These are phyloP conservation scores for Prunus yedoensis DNA, from an alignment of 331 rosid species.

Conservation along the genomic window DNA sequence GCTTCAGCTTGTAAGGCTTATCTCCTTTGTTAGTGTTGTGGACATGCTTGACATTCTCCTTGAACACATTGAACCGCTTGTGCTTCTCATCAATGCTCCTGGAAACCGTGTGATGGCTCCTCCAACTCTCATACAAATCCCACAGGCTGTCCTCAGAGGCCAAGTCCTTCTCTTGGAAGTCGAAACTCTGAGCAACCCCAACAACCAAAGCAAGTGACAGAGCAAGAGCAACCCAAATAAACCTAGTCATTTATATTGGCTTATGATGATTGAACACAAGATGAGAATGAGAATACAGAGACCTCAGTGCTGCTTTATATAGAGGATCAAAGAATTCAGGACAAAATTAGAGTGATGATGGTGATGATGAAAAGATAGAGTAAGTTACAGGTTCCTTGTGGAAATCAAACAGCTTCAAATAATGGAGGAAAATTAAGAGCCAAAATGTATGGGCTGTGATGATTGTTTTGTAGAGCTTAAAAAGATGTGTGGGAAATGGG, in stretches of 20 bases:
- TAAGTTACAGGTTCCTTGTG: slow-evolving; percentile 44
- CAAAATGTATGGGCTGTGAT: slow-evolving; percentile 9
- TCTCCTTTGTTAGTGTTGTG: slow-evolving; percentile 62
- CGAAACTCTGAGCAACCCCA: slow-evolving; percentile 46
- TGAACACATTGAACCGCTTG: slow-evolving; percentile 81
- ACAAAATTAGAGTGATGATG: slow-evolving; percentile 14
- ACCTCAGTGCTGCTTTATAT: slow-evolving; percentile 35
- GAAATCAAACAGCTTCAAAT: slow-evolving; percentile 38
- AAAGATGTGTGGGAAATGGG: slow-evolving; percentile 4
- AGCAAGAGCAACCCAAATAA: slow-evolving; percentile 26
- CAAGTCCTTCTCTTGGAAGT: slow-evolving; percentile 61
- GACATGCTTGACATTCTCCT: slow-evolving; percentile 65
- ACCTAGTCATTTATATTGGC: slow-evolving; percentile 38
- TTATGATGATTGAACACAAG: background rate
- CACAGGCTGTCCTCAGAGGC: slow-evolving; percentile 58
- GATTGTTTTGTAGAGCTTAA: background rate
- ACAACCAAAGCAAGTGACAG: slow-evolving; percentile 51
- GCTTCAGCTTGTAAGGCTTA: slow-evolving; percentile 82
- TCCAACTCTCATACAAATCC: slow-evolving; percentile 84
- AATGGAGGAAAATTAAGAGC: slow-evolving; percentile 16
- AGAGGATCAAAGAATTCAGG: slow-evolving; percentile 25
- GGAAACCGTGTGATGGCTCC: slow-evolving; percentile 78
- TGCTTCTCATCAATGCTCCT: slow-evolving; percentile 55
- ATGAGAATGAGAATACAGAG: slow-evolving; percentile 31
- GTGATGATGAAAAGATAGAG: slow-evolving; percentile 14